phyloP scores from a whole-genome alignment of 257 asterid species.

The Solanum pinnatisectum region DNA sequence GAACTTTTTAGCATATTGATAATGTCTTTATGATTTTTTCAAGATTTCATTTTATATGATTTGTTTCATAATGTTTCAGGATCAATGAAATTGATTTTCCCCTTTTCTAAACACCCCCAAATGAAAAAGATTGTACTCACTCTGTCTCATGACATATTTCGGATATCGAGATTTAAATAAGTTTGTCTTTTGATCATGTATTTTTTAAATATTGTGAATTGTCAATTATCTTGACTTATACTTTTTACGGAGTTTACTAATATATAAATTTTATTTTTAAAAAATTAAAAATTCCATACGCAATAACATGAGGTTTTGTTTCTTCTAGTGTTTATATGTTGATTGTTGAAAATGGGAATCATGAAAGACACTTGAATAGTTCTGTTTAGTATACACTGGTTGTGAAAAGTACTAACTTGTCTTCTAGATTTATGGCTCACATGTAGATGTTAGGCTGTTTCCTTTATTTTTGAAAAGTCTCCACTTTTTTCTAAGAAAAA shows the following conservation, averaged over 20 bases:
- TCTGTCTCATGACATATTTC: too few species aligned
- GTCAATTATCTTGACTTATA: too few species aligned
- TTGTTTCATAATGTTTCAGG: not conserved
- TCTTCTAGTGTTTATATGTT: not conserved
- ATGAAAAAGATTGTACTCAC: not conserved
- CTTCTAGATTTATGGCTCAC: not conserved
- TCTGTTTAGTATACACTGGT: not conserved
- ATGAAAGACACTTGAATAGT: not conserved
- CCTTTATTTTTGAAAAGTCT: not conserved
- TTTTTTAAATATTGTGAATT: too few species aligned
- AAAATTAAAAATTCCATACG: too few species aligned
- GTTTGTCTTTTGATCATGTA: too few species aligned
- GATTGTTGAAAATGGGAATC: not conserved
- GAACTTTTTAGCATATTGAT: not conserved
- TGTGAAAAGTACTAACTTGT: not conserved
- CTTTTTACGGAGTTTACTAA: too few species aligned
- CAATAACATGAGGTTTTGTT: not conserved
- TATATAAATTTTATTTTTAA: too few species aligned
- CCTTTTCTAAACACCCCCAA: not conserved
- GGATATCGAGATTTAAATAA: accelerated
- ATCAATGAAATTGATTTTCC: not conserved
- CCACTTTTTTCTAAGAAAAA: not conserved
- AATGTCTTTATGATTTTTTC: not conserved
- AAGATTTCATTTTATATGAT: not conserved
- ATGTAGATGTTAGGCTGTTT: not conserved